Base-by-base conservation (phyloP, 345 rosid species). In the Carallia pectinifolia region DNA sequence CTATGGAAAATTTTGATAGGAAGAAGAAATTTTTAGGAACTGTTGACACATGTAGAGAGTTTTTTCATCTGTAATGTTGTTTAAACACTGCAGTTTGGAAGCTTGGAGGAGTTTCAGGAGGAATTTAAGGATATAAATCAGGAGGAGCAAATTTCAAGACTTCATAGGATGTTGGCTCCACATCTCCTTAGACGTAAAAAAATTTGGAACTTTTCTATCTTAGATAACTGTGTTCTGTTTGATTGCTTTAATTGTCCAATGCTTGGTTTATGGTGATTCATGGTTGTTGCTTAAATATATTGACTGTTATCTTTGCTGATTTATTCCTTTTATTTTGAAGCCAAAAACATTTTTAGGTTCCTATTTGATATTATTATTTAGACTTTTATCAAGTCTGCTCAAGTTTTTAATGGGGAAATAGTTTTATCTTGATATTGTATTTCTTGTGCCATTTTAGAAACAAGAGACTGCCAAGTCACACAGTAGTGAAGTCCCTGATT, bases 61-160 rank as follows among this genome's bases (percentile, higher is more conserved):
- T 65, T 30, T 38, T 69, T 58, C 44, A 29, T 65, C 36, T 40
- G 65, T 73, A 37, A 64, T 75, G 58, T 72, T 70, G 61, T 72
- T 77, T 72, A 58, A 72, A 71, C 68, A 56, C 69, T 77, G 81
- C 90, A 96, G 99, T 96, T 96, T 81, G 88, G 86, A 73, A 90
- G 98, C 76, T 82, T 96, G 73, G 99, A 92, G 81, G 99, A 96
- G 87, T 96, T 96, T 75, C 98, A 92, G 80, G 95, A 96, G 79
- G 98, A 96, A 83, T 96, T 96, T 58, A 87, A 80, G 84, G 99
- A 96, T 84, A 96, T 96, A 77, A 89, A 93, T 82, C 99, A 92
- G 81, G 99, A 96, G 83, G 99, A 96, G 81, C 97, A 96, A 81
- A 86, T 96, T 76, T 90, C 88, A 62, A 85, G 99, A 64, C 96